Percentiles rank a stretch among this genome's conserved stretches.
phyloP scores from a whole-genome alignment of 495 filamentous ascomycete genomes.

The Aspergillus campestris region DNA sequence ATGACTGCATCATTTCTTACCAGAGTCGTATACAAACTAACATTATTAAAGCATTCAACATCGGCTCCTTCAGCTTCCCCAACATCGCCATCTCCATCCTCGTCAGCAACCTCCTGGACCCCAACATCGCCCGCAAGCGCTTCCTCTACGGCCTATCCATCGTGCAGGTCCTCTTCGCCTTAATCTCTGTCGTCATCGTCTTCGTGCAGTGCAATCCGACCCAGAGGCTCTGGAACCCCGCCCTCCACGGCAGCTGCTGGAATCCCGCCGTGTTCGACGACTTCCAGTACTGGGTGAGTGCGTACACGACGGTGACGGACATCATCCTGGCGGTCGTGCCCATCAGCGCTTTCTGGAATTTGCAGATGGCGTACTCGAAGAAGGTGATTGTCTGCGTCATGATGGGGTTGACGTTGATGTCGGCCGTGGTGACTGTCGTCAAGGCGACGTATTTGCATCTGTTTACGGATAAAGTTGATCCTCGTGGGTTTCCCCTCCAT shows the following conservation, averaged over 20 bases:
- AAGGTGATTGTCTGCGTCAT: constrained; percentile 16
- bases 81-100: constrained; percentile 20
- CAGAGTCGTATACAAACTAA: neutral
- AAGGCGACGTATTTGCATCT: constrained; percentile 14
- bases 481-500: constrained; percentile 3
- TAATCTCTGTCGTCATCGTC: constrained; percentile 15
- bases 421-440: constrained; percentile 13
- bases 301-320: constrained; percentile 18
- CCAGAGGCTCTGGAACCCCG: constrained; percentile 10
- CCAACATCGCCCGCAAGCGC: constrained; percentile 11
- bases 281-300: constrained; percentile 17
- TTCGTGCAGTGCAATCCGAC: constrained; percentile 18
- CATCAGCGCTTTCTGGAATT: constrained; percentile 17
- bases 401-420: constrained; percentile 19
- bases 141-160: constrained; percentile 12
- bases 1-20: neutral
- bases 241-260: constrained; percentile 12
- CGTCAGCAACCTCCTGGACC: constrained; percentile 16
- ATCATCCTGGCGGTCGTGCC: constrained; percentile 20
- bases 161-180: constrained; percentile 14
- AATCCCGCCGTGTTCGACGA: constrained; percentile 9
- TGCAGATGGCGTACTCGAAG: constrained; percentile 16
- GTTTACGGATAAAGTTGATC: constrained; percentile 11
- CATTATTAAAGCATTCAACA: neutral
- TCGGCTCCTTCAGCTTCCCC: constrained; percentile 15